These are phyloP conservation scores for Pseudopediastrum boryanum DNA, from an alignment of 139 green algal genomes.

Conservation along the genomic window DNA sequence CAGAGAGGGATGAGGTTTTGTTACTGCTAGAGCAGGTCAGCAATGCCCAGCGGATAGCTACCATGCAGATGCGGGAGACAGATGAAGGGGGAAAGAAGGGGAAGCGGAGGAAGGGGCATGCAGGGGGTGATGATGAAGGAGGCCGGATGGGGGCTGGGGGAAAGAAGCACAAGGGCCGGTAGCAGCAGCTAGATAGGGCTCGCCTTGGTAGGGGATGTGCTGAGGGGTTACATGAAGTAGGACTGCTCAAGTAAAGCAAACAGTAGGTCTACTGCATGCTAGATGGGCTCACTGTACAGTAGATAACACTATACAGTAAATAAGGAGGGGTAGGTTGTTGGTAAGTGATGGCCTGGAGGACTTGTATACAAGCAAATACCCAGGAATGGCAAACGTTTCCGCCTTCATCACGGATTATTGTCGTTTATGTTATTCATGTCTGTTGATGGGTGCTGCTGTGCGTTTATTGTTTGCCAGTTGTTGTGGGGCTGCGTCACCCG, in stretches of 20 bases:
- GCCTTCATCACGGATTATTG: no score
- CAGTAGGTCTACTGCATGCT: no score
- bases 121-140: constrained; percentile 28
- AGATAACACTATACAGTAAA: no score
- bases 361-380: background rate
- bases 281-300: no score
- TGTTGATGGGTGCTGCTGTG: no score
- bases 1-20: constrained; percentile 79
- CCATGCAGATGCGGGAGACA: constrained; percentile 81
- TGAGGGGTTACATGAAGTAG: no score
- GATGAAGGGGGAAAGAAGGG: constrained; percentile 41
- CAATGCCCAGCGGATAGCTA: constrained; percentile 85
- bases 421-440: no score
- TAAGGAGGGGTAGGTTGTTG: no score
- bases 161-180: background rate
- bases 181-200: background rate
- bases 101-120: background rate
- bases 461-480: no score
- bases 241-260: no score
- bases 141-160: background rate
- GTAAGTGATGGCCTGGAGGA: background rate
- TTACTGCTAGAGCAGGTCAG: constrained; percentile 85
- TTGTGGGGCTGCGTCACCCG: no score
- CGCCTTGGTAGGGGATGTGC: no score
- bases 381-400: background rate